A percentile compares a stretch with the other conserved stretches of the same genome.
These are phyloP conservation scores for Phytophthora sp. DNA, from an alignment of 352 stramenopile species.

Conservation along the genomic window DNA sequence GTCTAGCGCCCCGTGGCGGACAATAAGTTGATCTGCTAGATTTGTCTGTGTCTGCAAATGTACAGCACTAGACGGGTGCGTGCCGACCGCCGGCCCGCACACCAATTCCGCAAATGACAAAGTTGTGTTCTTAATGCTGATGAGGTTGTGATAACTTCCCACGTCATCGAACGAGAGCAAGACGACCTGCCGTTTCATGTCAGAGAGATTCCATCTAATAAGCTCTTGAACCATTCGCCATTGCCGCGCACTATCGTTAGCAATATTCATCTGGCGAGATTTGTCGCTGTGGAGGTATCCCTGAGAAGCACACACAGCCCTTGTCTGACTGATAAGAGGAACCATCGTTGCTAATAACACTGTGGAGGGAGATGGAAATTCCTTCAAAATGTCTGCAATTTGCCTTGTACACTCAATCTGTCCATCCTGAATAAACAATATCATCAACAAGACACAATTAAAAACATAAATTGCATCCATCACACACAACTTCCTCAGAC, in stretches of 20 bases:
- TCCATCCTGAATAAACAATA: conserved; percentile 4
- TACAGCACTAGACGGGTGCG: background rate
- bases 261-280: background rate
- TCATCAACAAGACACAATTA: background rate
- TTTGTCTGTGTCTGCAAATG: background rate
- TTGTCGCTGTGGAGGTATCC: background rate
- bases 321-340: conserved; percentile 8
- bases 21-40: conserved; percentile 2
- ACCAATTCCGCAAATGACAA: conserved; percentile 46
- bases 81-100: conserved; percentile 39
- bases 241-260: background rate
- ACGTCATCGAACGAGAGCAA: conserved; percentile 29
- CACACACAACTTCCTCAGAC: background rate
- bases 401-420: conserved; percentile 1
- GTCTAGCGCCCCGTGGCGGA: conserved; percentile 10
- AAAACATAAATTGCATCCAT: background rate
- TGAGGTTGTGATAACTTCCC: conserved; percentile 23
- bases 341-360: conserved; percentile 16
- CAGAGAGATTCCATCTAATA: conserved; percentile 38
- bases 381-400: conserved; percentile 17
- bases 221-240: conserved; percentile 35
- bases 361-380: conserved; percentile 7
- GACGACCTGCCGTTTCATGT: conserved; percentile 25
- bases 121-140: conserved; percentile 48
- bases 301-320: background rate